Conservation (phyloP, 768 basidiomycete species). For the Porphyrellus cyaneotinctus region DNA sequence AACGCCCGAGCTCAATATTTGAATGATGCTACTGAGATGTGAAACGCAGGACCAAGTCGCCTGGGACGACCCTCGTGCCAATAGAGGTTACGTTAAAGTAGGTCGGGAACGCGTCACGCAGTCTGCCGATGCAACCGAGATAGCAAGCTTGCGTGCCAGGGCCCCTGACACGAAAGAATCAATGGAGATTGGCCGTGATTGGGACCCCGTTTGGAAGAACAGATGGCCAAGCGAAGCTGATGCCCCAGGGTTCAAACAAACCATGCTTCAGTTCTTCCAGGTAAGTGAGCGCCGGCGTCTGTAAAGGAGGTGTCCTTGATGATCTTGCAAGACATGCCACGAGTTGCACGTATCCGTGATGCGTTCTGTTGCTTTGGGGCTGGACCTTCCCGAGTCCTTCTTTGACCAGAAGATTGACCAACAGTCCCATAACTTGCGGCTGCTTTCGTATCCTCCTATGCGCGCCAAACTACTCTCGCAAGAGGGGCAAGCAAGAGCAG, state of each 20-base stretch:
- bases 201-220: slow-evolving; percentile 75
- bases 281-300: slow-evolving; percentile 28
- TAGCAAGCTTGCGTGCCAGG: slow-evolving; percentile 64
- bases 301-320: not conserved
- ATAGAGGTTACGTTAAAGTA: slow-evolving; percentile 77
- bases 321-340: slow-evolving; percentile 57
- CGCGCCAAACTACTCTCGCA: slow-evolving; percentile 50
- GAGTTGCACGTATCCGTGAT: slow-evolving; percentile 72
- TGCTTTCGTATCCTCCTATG: slow-evolving; percentile 80
- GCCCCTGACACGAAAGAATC: slow-evolving; percentile 82
- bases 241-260: slow-evolving; percentile 63
- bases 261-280: slow-evolving; percentile 75
- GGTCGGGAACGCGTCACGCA: slow-evolving; percentile 84
- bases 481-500: slow-evolving; percentile 75
- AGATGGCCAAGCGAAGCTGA: slow-evolving; percentile 68
- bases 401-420: slow-evolving; percentile 74
- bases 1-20: not conserved
- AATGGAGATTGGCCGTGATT: slow-evolving; percentile 88
- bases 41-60: slow-evolving; percentile 53
- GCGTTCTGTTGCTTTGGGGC: slow-evolving; percentile 81
- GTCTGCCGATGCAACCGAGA: slow-evolving; percentile 64
- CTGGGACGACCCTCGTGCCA: slow-evolving; percentile 84
- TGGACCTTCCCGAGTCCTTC: slow-evolving; percentile 66
- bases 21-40: not conserved
- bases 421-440: slow-evolving; percentile 75